Evolutionary conservation across 1,139 yeast species (phyloP).

Genomic region (Geotrichum macrosporum): DNA sequence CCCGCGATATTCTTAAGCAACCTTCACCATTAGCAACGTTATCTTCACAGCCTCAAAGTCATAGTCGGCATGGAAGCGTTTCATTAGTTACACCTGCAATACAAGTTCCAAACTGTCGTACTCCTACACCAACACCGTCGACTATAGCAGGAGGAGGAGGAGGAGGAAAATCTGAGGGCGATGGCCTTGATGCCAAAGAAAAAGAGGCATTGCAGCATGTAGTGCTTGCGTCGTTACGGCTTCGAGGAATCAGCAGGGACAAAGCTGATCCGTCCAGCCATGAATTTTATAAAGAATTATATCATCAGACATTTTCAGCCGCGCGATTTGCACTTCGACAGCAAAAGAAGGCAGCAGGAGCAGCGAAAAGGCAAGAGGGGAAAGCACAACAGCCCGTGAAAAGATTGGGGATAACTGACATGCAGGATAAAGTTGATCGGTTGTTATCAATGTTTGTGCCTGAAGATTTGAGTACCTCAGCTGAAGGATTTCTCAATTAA

Average conservation of each 20-base stretch:
- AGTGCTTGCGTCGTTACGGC: conserved; percentile 12
- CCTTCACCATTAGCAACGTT: too few relatives aligned
- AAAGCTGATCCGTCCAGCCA: neutral
- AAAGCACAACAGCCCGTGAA: neutral
- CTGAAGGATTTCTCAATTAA: neutral
- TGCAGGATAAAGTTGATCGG: conserved; percentile 14
- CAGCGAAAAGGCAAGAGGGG: neutral
- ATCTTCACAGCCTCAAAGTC: too few relatives aligned
- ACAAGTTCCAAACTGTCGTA: neutral
- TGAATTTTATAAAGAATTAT: conserved; percentile 8
- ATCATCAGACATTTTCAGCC: conserved; percentile 8
- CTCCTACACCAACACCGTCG: neutral
- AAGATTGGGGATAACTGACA: neutral
- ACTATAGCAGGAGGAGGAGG: neutral
- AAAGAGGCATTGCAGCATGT: conserved; percentile 14
- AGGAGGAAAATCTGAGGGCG: too few relatives aligned
- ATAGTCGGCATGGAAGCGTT: too few relatives aligned
- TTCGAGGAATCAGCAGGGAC: conserved; percentile 5
- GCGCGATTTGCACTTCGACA: conserved; percentile 12
- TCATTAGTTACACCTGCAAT: neutral
- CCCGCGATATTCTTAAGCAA: neutral
- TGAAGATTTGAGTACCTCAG: neutral
- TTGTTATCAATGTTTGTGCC: conserved; percentile 6
- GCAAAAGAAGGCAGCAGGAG: neutral
- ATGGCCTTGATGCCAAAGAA: conserved; percentile 8